Base-by-base conservation (phyloP, 2,329 filamentous ascomycete genomes). In the Cyphellophora attinorum region DNA sequence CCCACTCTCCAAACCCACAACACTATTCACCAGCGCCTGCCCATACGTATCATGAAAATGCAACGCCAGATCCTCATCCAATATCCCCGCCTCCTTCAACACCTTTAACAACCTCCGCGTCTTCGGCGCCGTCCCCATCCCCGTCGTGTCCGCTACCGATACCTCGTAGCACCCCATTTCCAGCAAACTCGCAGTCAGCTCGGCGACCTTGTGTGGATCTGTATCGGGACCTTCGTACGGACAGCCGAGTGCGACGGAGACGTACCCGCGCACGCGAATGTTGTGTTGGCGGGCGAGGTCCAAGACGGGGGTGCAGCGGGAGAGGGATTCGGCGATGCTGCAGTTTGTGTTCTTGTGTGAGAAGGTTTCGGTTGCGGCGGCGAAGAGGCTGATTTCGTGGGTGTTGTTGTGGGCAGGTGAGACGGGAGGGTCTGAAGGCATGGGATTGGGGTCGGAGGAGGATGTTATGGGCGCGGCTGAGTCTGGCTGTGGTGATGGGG, bases 1-100 rank as follows among this genome's bases (percentile, higher is more conserved):
- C 3, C 76, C 76, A 48, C 76, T 70, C 48, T 79, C 76, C 8
- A 79, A 55, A 2, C 68, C 71, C 0, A 79, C 71, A 8, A 79
- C 62, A 0, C 71, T 71, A 41, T 80, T 80, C 6, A 79, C 69
- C 29, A 80, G 53, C 2, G 76, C 76, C 50, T 77, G 72, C 2
- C 75, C 76, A 46, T 77, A 79, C 0, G 76, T 79, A 46, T 80
- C 76, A 46, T 80, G 76, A 50, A 79, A 79, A 51, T 80, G 76
- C 38, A 79, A 57, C 2, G 74, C 76, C 6, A 80, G 48, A 41
- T 79, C 75, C 23, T 65, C 67, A 34, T 64, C 70, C 34, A 70
- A 65, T 33, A 80, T 68, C 0, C 76, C 76, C 2, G 75, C 74
- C 12, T 73, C 69, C 18, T 64, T 65, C 33, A 80, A 54, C 2